Base-by-base conservation (phyloP, 2,329 filamentous ascomycete species). In the Lachnellula subtilissima region DNA sequence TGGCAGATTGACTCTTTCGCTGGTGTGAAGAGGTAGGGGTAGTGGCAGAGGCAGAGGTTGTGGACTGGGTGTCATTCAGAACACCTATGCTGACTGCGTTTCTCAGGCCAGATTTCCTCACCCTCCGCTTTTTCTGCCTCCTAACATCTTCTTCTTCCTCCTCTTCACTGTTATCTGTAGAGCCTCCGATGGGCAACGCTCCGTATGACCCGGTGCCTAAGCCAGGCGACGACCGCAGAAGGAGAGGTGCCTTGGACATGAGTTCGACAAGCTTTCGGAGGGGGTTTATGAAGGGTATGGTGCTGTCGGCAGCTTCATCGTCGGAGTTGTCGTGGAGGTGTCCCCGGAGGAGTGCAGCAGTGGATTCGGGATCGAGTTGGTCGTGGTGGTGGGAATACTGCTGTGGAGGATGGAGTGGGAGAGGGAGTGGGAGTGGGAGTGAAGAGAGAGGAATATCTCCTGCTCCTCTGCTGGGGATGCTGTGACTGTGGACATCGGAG, bases 151-250 rank as follows among this genome's bases (percentile, higher is more conserved):
- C 55, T 14, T 48, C 55, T 14, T 48, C 65, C 25, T 72, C 65
- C 12, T 70, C 66, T 25, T 67, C 68, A 19, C 66, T 68, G 42
- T 70, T 69, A 32, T 72, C 69, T n/a, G 65, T 67, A 28, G 72
- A 69, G 5, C 70, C 74, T 39, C 75, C 69, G 43, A 79, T 64
- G 5, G 79, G 81, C 22, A 82, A 75, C 4, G 80, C 81, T 53
- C 83, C 82, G 68, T 86, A 86, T 15, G 82, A 84, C 22, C 80
- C 79, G 37, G 80, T 83, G 55, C 81, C 82, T 67, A 81, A 77
- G 36, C 80, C 80, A 45, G 82, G 82, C 61, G 82, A 81, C 50
- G 82, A 82, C 58, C 81, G 79, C 68, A 83, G 71, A 53, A 86
- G 73, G 55, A 85, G 76, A 56, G 82, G 82, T 59, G 78, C 73